Evolutionary conservation across 331 rosid genomes (phyloP).

Genomic region (Malus hybrid): DNA sequence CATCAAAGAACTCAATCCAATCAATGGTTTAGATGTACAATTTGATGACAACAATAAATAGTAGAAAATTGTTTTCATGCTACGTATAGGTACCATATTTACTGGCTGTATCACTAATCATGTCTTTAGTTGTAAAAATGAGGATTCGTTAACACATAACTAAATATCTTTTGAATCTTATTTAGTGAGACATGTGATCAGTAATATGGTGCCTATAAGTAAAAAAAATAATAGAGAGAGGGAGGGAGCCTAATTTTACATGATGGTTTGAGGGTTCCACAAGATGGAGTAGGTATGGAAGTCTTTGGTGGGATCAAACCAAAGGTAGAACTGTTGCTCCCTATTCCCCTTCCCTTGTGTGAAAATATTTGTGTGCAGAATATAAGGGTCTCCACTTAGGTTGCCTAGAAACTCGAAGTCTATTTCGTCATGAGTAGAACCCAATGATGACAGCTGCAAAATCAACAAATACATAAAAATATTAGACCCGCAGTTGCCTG

Average conservation of each 20-base stretch:
- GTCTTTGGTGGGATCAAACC: constrained; percentile 68
- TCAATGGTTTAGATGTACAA: not conserved
- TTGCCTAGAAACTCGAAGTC: constrained; percentile 65
- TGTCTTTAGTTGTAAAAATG: not conserved
- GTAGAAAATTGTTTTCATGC: not conserved
- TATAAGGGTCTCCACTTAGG: constrained; percentile 63
- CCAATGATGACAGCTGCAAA: constrained; percentile 43
- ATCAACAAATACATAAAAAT: not conserved
- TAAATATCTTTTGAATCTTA: not conserved
- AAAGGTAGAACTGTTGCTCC: constrained; percentile 55
- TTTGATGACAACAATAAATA: not conserved
- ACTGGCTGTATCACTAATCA: accelerated
- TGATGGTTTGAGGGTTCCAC: constrained; percentile 55
- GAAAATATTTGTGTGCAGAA: constrained; percentile 44
- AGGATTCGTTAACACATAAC: not conserved
- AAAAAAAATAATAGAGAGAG: not conserved
- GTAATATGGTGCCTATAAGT: not conserved
- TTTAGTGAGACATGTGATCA: not conserved
- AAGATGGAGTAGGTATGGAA: constrained; percentile 64
- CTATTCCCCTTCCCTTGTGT: constrained; percentile 52
- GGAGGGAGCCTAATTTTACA: constrained; percentile 20
- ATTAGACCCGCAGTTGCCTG: not conserved
- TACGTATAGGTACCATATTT: not conserved
- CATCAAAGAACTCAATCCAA: not conserved
- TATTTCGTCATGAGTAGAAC: constrained; percentile 46